Evolutionary conservation across 768 basidiomycete species (phyloP), one percentile per base, ranked within the genome.

Genomic region (Brasilioporus rufonigricans): DNA sequence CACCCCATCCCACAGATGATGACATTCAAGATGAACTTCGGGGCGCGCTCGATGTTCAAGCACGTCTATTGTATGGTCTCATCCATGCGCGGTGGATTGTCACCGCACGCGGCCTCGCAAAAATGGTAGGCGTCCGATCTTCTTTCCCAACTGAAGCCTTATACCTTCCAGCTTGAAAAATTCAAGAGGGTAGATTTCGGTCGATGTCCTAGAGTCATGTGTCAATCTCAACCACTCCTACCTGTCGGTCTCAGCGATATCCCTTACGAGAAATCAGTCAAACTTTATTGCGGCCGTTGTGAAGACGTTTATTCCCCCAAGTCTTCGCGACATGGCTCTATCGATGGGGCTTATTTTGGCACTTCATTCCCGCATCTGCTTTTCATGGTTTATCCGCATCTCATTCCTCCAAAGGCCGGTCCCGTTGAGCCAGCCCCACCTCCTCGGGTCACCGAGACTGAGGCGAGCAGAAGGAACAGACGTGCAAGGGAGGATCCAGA

Each of bases 241-340:
- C 97, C 97, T 16, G 92, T 98, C 59, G 97, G 97, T 18, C 85
- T 98, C 27, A 94, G 91, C 57, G 97, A 99, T 72, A 80, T 93
- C n/a, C 91, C 97, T 0, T 98, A 97, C 72, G 92, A 97, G 70
- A 99, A 98, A 75, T 94, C 93, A 29, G 96, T 98, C 69, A 99
- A 99, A 71, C 88, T 99, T 47, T 98, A 94, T 74, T 99, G 97
- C 69, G 95, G 94, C 2, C 87, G 94, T 35, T 99, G 97, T 73
- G 96, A 99, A 74, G 97, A 99, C 73, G 87, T 99, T 62, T 99
- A 98, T 74, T 93, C 91, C 0, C 97, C 97, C 35, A 99, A 99
- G 71, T 94, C 91, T 1, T 94, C 93, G 6, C 84, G 96, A 27
- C 97, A 99, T 71, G 96, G 96, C 46, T 89, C 89, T 35, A 98